Base-by-base conservation (phyloP, 2,329 filamentous ascomycete genomes). In the Sporothrix euskadiensis region DNA sequence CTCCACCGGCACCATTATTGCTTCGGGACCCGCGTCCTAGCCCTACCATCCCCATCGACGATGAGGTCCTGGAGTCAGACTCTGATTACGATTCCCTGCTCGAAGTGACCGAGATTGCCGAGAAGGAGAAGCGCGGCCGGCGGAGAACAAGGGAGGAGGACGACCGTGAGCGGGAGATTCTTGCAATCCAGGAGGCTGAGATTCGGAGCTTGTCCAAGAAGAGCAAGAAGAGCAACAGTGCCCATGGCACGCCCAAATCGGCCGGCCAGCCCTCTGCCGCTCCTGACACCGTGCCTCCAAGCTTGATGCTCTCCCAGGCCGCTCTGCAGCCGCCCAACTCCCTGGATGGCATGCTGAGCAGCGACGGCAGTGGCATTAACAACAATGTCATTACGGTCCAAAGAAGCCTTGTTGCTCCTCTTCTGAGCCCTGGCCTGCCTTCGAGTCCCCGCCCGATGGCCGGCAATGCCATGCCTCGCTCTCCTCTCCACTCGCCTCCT, bases 111-210 rank as follows among this genome's bases (percentile, higher is more conserved):
- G 90, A 92, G 75, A 84, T 90, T 69, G 84, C 87, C 0, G 80
- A 82, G 6, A 82, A 87, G 49, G 84, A 87, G 14, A 84, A 89
- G 71, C 88, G 94, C 75, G 95, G 94, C 9, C 88, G 94, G 74
- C 87, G 93, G 77, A 93, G 92, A 81, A 97, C 94, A 2, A 88
- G 94, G 71, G 94, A 95, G 80, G 93, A 97, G 75, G 94, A 98
- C 78, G 94, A 98, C 77, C 87, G 87, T 72, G 88, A 93, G 72
- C 89, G 94, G 66, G 93, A 95, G 79, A 85, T 89, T 16, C 81
- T 90, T n/a, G 89, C 88, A 0, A 80, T 88, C 65, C 87, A 89
- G 78, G 90, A 94, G 78, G 88, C 91, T 14, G 91, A 93, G 78
- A 85, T 87, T 39, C 87, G 91, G 74, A 94, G 92, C 80, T 83